Evolutionary conservation across 2,329 filamentous ascomycete species (phyloP).

Genomic region (Aaosphaeria pasadenensis): DNA sequence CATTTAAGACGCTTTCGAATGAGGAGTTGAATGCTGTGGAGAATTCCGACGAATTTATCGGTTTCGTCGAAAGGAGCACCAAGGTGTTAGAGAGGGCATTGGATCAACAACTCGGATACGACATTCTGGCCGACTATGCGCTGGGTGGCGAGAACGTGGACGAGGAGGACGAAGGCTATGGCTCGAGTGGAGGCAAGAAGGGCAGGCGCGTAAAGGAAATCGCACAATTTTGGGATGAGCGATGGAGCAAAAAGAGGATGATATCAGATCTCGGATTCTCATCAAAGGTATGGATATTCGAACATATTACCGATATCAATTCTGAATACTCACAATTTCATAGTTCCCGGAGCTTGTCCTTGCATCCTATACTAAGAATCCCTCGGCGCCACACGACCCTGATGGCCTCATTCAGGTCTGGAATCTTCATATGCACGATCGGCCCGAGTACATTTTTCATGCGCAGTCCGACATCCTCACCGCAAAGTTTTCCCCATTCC

Average conservation of each 20-base stretch:
- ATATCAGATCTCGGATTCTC: slow-evolving; percentile 95
- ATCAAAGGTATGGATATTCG: slow-evolving; percentile 60
- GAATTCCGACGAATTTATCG: slow-evolving; percentile 86
- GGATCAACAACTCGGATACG: slow-evolving; percentile 92
- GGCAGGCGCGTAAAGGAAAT: slow-evolving; percentile 79
- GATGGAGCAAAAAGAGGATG: slow-evolving; percentile 97
- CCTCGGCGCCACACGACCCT: slow-evolving; percentile 88
- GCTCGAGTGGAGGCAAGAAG: slow-evolving; percentile 67
- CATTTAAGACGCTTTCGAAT: slow-evolving; percentile 71
- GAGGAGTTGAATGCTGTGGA: slow-evolving; percentile 91
- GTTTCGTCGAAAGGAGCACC: slow-evolving; percentile 91
- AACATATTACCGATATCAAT: not conserved
- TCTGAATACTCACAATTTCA: not conserved
- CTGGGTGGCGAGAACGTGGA: slow-evolving; percentile 74
- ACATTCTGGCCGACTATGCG: slow-evolving; percentile 92
- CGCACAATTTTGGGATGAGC: slow-evolving; percentile 88
- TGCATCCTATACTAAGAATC: slow-evolving; percentile 96
- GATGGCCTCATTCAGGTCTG: slow-evolving; percentile 93
- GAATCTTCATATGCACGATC: slow-evolving; percentile 92
- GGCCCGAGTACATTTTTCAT: slow-evolving; percentile 95
- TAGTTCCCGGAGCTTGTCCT: slow-evolving; percentile 86
- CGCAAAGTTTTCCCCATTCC: slow-evolving; percentile 97
- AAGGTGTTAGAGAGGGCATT: slow-evolving; percentile 96
- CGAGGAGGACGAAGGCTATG: slow-evolving; percentile 73
- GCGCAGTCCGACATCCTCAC: slow-evolving; percentile 93